Evolutionary conservation across 2,329 filamentous ascomycete species (phyloP).

Genomic region (Lizonia empirigonia): DNA sequence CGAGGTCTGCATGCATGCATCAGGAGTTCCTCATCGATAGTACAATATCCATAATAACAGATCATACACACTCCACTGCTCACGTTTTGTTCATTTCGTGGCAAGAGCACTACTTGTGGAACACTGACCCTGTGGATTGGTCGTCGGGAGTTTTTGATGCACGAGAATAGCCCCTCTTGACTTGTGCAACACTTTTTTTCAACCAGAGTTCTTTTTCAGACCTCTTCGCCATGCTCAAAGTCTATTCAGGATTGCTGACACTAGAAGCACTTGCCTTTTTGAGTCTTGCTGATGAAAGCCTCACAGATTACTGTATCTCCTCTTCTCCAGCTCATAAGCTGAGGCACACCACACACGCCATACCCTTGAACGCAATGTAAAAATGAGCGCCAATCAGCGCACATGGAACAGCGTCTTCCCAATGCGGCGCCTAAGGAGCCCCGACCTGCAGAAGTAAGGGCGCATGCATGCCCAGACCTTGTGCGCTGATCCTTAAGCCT

Average conservation of each 20-base stretch:
- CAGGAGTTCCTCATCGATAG: conserved; percentile 6
- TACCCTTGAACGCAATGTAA: too few relatives aligned
- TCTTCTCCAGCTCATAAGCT: not conserved
- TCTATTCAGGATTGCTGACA: not conserved
- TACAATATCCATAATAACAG: not conserved
- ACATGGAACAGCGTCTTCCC: not conserved
- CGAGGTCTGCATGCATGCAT: conserved; percentile 6
- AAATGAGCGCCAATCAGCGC: conserved; percentile 3
- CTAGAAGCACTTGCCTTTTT: not conserved
- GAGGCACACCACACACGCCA: not conserved
- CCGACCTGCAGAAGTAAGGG: conserved; percentile 6
- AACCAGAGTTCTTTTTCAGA: not conserved
- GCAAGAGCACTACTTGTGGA: too few relatives aligned
- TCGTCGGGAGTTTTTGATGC: too few relatives aligned
- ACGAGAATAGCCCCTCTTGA: too few relatives aligned
- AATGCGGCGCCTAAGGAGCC: not conserved
- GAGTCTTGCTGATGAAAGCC: not conserved
- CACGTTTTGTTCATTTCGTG: too few relatives aligned
- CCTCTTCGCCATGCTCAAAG: not conserved
- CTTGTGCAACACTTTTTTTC: not conserved
- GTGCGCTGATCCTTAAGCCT: conserved; percentile 1
- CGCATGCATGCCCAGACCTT: conserved; percentile 7
- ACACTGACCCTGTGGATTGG: too few relatives aligned
- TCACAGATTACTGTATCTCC: not conserved
- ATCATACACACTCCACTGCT: not conserved